Evolutionary conservation across 306 rosid genomes (phyloP), one percentile per base, ranked within the genome.

Genomic region (Trifolium pratense): DNA sequence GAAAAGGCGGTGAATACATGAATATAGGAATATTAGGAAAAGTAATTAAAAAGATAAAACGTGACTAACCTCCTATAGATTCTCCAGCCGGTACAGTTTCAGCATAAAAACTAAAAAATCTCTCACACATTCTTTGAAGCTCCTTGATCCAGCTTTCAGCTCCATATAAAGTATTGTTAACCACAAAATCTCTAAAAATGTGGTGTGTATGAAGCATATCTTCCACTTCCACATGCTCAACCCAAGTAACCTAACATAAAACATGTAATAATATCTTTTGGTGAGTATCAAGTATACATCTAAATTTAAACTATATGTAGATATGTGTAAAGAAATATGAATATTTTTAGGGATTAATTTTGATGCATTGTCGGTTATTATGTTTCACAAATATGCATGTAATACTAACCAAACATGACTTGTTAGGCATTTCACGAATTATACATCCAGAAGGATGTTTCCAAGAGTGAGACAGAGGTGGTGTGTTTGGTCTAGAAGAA

Each of bases 141-240:
- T 90, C 83, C 76, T 53, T 43, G 15, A 88, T 37, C 97, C 97
- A 91, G 62, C 88, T 71, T 18, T 84, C 82, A 6, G 98, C 98
- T 62, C 97, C 98, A 59, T 79, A 93, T 4, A 88, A 87, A 17
- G 23, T 21, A 6, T 9, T 68, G 20, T 32, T 53, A 21, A 17
- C 43, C 2, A 88, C 60, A 45, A 89, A 66, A 81, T 87, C 87
- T 66, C 82, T 83, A 37, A 77, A 93, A 1, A 88, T 85, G n/a
- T 56, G 61, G 45, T 88, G 94, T 0, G 84, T 73, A 37, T 86
- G 90, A 34, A 65, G 61, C 66, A 63, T 78, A 21, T 83, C 90
- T 43, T 89, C 90, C 70, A 93, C 88, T 67, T 86, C 89, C 45
- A 91, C 94, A 55, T 88, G 98, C 39, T 93, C 97, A 7, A 88